These are phyloP conservation scores for Boletus reticuloceps DNA, from an alignment of 768 basidiomycete species.

Conservation along the genomic window DNA sequence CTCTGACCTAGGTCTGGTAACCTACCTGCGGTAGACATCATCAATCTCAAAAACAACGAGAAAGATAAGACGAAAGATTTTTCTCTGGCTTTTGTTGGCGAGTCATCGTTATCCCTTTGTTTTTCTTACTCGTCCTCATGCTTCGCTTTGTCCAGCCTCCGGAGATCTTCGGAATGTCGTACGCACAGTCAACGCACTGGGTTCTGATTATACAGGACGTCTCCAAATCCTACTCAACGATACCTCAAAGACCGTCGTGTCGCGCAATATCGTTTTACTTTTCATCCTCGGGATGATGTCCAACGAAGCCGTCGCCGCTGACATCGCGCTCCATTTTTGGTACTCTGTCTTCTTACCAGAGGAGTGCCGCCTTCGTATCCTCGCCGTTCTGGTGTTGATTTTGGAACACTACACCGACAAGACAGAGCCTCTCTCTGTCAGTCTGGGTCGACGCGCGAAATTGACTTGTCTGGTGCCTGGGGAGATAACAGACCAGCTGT, in stretches of 20 bases:
- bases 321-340: constrained; percentile 47
- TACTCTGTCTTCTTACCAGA: constrained; percentile 41
- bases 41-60: constrained; percentile 27
- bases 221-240: constrained; percentile 44
- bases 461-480: constrained; percentile 22
- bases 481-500: constrained; percentile 28
- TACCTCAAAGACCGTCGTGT: constrained; percentile 22
- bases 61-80: constrained; percentile 17
- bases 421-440: constrained; percentile 11
- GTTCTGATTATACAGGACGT: constrained; percentile 37
- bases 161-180: constrained; percentile 46
- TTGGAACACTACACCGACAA: constrained; percentile 12
- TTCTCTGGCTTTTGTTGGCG: constrained; percentile 23
- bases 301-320: constrained; percentile 35
- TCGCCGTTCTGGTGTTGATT: constrained; percentile 15
- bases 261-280: constrained; percentile 42
- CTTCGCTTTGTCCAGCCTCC: constrained; percentile 30
- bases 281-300: constrained; percentile 35
- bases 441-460: constrained; percentile 13
- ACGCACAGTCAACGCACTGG: constrained; percentile 41
- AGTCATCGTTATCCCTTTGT: neutral
- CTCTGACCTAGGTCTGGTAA: constrained; percentile 16
- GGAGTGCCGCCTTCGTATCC: constrained; percentile 26
- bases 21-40: constrained; percentile 27
- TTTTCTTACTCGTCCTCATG: neutral